phyloP scores from a whole-genome alignment of 2,329 filamentous ascomycete species.

The Fusarium guadeloupense region DNA sequence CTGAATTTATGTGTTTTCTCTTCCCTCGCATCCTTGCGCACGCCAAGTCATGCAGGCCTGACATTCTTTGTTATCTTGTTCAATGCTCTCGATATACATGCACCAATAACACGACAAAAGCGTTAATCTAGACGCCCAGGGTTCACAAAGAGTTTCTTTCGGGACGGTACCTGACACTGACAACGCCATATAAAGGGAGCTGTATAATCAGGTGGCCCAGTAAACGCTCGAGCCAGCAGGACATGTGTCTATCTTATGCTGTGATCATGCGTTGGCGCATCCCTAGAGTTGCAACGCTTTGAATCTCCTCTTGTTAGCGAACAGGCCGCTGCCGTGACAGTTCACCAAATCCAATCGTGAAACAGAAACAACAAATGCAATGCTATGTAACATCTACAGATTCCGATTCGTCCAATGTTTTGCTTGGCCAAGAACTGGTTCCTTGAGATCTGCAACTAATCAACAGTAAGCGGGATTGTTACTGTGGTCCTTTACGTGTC shows the following conservation, averaged over 20 bases:
- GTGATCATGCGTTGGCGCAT: slow-evolving; percentile 24
- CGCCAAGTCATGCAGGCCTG: slow-evolving; percentile 9
- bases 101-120: slow-evolving; percentile 15
- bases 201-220: slow-evolving; percentile 19
- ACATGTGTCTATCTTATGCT: slow-evolving; percentile 17
- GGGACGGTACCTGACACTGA: slow-evolving; percentile 3
- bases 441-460: slow-evolving; percentile 10
- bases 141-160: slow-evolving; percentile 9
- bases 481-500: neutral
- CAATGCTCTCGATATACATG: slow-evolving; percentile 5
- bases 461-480: slow-evolving; percentile 8
- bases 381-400: too few species aligned
- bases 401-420: slow-evolving; percentile 29
- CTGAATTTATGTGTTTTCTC: slow-evolving; percentile 34
- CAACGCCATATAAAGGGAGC: slow-evolving; percentile 1
- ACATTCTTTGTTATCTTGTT: slow-evolving; percentile 17
- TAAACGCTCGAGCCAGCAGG: slow-evolving; percentile 22
- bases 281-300: slow-evolving; percentile 10
- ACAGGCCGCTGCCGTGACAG: slow-evolving; percentile 1
- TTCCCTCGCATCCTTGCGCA: neutral
- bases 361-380: slow-evolving; percentile 31
- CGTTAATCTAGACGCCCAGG: neutral
- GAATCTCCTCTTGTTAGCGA: slow-evolving; percentile 10
- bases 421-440: slow-evolving; percentile 7
- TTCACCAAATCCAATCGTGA: slow-evolving; percentile 18